Conservation (phyloP, 2,329 filamentous ascomycete genomes). For the Monilinia fructicola region DNA sequence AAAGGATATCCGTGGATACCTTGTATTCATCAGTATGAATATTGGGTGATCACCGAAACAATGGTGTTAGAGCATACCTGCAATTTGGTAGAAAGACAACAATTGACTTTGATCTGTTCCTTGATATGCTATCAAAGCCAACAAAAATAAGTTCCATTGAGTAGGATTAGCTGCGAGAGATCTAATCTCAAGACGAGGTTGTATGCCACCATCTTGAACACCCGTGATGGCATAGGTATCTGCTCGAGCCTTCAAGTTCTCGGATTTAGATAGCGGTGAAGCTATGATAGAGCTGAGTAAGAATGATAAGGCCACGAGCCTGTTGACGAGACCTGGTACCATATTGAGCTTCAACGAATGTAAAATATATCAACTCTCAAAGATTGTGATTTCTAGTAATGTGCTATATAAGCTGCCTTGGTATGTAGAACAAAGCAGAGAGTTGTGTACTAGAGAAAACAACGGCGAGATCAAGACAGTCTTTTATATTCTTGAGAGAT, state of each 20-base stretch:
- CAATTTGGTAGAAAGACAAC: slow-evolving; percentile 74
- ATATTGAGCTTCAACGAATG: neutral
- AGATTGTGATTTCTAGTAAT: neutral
- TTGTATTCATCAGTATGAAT: neutral
- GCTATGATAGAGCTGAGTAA: slow-evolving; percentile 5
- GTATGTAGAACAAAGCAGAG: neutral
- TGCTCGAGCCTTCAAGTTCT: slow-evolving; percentile 5
- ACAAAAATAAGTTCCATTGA: slow-evolving; percentile 72
- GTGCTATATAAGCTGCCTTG: neutral
- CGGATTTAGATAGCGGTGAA: slow-evolving; percentile 4
- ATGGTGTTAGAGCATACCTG: slow-evolving; percentile 50
- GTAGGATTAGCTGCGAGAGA: slow-evolving; percentile 58
- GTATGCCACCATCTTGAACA: slow-evolving; percentile 25
- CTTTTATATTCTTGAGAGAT: slow-evolving; percentile 3
- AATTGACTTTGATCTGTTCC: slow-evolving; percentile 63
- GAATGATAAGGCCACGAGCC: neutral
- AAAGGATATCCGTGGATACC: slow-evolving; percentile 22
- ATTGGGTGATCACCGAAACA: neutral
- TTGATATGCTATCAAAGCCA: slow-evolving; percentile 66
- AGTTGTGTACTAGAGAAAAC: no score
- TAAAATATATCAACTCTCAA: neutral
- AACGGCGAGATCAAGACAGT: neutral
- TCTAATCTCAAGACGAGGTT: slow-evolving; percentile 63
- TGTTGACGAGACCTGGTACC: slow-evolving; percentile 3
- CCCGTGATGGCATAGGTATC: slow-evolving; percentile 20